phyloP scores from a whole-genome alignment of 768 basidiomycete genomes.

The Mycena capillaripes region DNA sequence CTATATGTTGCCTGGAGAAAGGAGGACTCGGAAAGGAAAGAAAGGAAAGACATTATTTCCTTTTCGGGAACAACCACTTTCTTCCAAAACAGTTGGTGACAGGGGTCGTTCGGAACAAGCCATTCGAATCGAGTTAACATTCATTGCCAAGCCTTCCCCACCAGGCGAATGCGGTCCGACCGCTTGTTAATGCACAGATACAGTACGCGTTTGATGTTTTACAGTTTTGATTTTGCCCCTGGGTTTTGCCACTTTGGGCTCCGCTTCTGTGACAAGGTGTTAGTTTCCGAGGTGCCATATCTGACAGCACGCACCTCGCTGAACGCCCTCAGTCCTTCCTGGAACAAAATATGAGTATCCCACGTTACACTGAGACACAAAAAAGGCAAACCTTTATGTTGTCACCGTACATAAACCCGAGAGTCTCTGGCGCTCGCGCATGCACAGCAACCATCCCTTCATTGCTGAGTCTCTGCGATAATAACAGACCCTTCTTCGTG shows the following conservation, averaged over 20 bases:
- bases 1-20: no score
- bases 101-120: no score
- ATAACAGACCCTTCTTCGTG: slow-evolving; percentile 78
- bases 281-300: background rate
- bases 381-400: slow-evolving; percentile 32
- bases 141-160: no score
- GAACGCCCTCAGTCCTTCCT: slow-evolving; percentile 36
- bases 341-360: background rate
- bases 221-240: background rate
- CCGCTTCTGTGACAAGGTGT: background rate
- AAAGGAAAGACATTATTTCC: no score
- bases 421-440: slow-evolving; percentile 20
- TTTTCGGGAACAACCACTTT: no score
- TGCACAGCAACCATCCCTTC: slow-evolving; percentile 21
- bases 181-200: no score
- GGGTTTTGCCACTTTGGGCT: background rate
- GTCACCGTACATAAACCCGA: slow-evolving; percentile 13
- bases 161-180: no score
- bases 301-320: slow-evolving; percentile 19
- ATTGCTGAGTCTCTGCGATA: slow-evolving; percentile 21
- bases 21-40: no score
- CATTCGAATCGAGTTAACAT: no score
- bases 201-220: background rate
- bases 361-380: background rate
- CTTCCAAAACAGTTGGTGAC: no score